Evolutionary conservation across 768 basidiomycete species (phyloP).

Genomic region (Neoboletus magnificus): DNA sequence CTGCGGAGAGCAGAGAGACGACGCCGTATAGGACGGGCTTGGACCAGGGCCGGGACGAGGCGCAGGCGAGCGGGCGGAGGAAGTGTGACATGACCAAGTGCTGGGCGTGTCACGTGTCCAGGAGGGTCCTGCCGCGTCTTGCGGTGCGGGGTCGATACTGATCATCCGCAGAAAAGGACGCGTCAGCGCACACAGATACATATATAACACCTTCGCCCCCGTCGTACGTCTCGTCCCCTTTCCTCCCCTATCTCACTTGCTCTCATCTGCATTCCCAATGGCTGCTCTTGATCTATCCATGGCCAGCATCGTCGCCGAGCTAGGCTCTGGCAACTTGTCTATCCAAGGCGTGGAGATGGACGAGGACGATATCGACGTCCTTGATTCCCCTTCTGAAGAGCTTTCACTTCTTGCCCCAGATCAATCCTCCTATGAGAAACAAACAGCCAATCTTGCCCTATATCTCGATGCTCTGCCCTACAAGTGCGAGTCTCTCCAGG

Average conservation of each 20-base stretch:
- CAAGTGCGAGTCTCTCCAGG: slow-evolving; percentile 63
- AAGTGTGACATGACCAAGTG: slow-evolving; percentile 9
- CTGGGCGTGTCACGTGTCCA: slow-evolving; percentile 11
- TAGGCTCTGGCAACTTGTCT: slow-evolving; percentile 22
- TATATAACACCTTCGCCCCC: slow-evolving; percentile 8
- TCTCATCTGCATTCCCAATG: slow-evolving; percentile 23
- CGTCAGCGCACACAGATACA: slow-evolving; percentile 24
- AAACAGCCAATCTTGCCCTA: slow-evolving; percentile 56
- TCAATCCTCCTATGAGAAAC: slow-evolving; percentile 49
- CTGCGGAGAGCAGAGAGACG: slow-evolving; percentile 31
- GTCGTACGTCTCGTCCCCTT: slow-evolving; percentile 28
- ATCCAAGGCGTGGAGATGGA: slow-evolving; percentile 44
- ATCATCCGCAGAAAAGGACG: slow-evolving; percentile 18
- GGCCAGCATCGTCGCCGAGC: slow-evolving; percentile 25
- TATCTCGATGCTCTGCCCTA: slow-evolving; percentile 73
- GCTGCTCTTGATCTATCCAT: slow-evolving; percentile 17
- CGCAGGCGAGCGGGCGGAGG: background rate
- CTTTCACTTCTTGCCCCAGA: slow-evolving; percentile 20
- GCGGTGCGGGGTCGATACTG: too few species aligned
- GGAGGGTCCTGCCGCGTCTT: background rate
- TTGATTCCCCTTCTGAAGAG: slow-evolving; percentile 40
- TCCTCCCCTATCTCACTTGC: slow-evolving; percentile 10
- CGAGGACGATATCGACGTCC: slow-evolving; percentile 50
- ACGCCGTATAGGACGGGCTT: slow-evolving; percentile 33
- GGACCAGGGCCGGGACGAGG: slow-evolving; percentile 7